Evolutionary conservation across 2,329 filamentous ascomycete genomes (phyloP), one percentile per base, ranked within the genome.

Genomic region (Neofusicoccum kwambonambiense): DNA sequence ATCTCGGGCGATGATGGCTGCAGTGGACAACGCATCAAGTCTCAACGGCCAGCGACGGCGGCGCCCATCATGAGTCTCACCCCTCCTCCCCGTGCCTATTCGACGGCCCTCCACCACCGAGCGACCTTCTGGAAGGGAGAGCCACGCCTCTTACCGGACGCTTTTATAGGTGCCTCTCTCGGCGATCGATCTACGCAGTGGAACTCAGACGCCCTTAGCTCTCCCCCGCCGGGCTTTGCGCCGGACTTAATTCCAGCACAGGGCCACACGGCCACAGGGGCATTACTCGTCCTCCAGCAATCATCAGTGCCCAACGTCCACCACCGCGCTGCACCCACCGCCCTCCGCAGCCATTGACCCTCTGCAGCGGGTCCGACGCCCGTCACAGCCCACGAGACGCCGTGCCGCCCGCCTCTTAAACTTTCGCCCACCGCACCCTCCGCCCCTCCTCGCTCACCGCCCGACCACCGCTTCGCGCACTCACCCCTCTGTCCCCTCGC

Each of bases 11-110:
- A 19, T n/a, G 17, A 27, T 56, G 35, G 56, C 56, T 47, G 41
- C 31, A 35, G 37, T 52, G 54, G 61, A 50, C 61, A 63, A 37
- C 61, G 61, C 61, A 63, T 63, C 61, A 58, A 37, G 51, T 56
- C 54, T 44, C 22, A 45, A 44, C 37, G 27, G 39, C 39, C 54
- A 63, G 37, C 39, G 27, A 47, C 27, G 15, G 56, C 42, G 27
- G 22, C 42, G 19, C 57, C 42, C 56, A 44, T 19, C 39, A 44
- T 35, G 39, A 22, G 39, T 60, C 51, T 50, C 51, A 27, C 58
- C 37, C 42, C 50, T 54, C 37, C 39, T 27, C 52, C 52, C 27
- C 49, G 17, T 19, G 58, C 50, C 50, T 49, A 62, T 62, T 52
- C 37, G 49, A 52, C n/a, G 19, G 56, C 22, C 7, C 11, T 12